Base-by-base conservation (phyloP, 352 stramenopile species). In the Globisporangium lucens region DNA sequence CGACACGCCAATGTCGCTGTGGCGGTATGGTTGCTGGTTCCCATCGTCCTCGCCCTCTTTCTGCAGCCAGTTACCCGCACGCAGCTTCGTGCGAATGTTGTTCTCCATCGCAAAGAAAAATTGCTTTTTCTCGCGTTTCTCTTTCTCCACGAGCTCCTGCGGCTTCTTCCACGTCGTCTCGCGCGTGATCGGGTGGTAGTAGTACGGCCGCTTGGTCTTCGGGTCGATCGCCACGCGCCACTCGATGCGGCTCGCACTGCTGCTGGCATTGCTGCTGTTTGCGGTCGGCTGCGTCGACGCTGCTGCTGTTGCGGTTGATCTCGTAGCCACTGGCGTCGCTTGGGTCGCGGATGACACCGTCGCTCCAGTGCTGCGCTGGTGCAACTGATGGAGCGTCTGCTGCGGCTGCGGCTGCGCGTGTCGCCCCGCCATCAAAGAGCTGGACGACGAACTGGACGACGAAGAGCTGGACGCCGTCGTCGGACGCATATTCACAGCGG, bases 121-220 rank as follows among this genome's bases (percentile, higher is more conserved):
- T 46, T 96, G 78, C 15, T 77, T 78, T 59, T 88, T 88, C 61
- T 93, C 85, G 33, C 72, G 79, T 53, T 87, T 89, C 63, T 98
- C 91, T 66, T 90, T 87, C 38, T 89, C 79, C 6, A 92, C 70
- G 9, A 94, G 69, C 59, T 87, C 79, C 8, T 75, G 67, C 13
- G 97, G 97, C 59, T 99, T 99, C 60, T 97, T 98, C 97, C 97
- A 99, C 65, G 97, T 97, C 41, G 97, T 99, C 78, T 99, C 89
- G n/a, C 96, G 84, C 0, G 97, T 99, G 20, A 95, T 65, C 1
- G 86, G 80, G 75, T 99, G 94, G 78, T 99, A 99, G 72, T 99
- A 99, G 85, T 99, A 99, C n/a, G 89, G 91, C 30, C 91, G 87
- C 66, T 96, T 93, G 22, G 86, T 92, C 69, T 91, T 89, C 20